A percentile compares a stretch with the other conserved stretches of the same genome.
Conservation (phyloP, 2,329 filamentous ascomycete genomes). For the Fusarium compactum region DNA sequence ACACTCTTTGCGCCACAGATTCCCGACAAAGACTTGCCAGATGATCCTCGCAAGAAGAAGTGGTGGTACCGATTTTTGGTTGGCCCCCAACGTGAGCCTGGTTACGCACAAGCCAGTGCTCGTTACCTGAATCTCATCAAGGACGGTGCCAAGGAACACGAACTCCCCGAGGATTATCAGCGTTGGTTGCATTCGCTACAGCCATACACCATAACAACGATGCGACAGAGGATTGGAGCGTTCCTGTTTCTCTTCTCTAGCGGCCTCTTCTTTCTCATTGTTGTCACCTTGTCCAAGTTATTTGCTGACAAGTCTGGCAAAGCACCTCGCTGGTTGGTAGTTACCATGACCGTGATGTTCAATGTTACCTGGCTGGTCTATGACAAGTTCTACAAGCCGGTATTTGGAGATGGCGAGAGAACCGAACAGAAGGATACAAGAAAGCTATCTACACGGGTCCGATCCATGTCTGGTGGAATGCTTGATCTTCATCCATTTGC, state of each 20-base stretch:
- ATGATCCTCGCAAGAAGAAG: conserved; percentile 51
- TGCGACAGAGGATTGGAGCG: conserved; percentile 74
- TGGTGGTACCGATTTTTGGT: conserved; percentile 62
- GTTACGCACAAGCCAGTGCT: conserved; percentile 83
- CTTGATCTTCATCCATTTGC: conserved; percentile 7
- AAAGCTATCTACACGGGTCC: conserved; percentile 4
- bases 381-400: conserved; percentile 61
- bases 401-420: conserved; percentile 90
- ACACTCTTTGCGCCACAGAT: conserved; percentile 80
- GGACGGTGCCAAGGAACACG: conserved; percentile 82
- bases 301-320: conserved; percentile 75
- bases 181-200: conserved; percentile 76
- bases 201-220: conserved; percentile 77
- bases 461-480: conserved; percentile 15
- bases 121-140: conserved; percentile 86
- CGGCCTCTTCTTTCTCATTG: conserved; percentile 65
- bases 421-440: conserved; percentile 55
- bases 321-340: conserved; percentile 75
- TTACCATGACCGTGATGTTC: conserved; percentile 64
- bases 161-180: conserved; percentile 83
- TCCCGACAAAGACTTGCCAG: conserved; percentile 51
- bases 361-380: conserved; percentile 61
- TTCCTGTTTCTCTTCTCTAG: conserved; percentile 71
- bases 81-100: conserved; percentile 67
- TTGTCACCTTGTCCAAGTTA: conserved; percentile 59